Evolutionary conservation across 768 basidiomycete genomes (phyloP), one percentile per base, ranked within the genome.

Genomic region (Psilocybe sp.): DNA sequence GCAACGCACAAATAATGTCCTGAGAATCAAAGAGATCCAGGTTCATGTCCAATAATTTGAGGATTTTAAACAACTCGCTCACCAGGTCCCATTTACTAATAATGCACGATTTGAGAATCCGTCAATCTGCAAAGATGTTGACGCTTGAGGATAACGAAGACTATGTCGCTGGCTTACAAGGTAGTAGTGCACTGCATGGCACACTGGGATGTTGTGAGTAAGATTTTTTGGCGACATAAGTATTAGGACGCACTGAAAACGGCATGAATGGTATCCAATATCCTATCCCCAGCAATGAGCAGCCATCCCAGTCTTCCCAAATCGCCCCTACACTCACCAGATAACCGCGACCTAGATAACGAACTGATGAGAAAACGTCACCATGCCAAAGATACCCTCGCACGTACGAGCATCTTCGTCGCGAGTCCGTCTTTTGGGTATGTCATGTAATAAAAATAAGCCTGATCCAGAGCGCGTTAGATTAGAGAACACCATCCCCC

Each of bases 371-470:
- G 40, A 44, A 9, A 39, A 19, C 18, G 38, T 31, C 23, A 9
- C 47, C 11, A 49, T 14, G n/a, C 11, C 37, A 20, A 34, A 31
- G 8, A 16, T 41, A 12, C 19, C 19, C 15, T 20, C 6, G 31
- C 12, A 61, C 67, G 50, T 41, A 75, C 75, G 42, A 76, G 58
- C 20, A 55, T 16, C 51, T 75, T 75, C 31, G 70, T 60, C 20
- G 49, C 49, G 5, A 28, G 45, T 5, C 57, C 60, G 59, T 75
- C 74, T 43, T 68, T 69, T 2, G 72, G 72, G 53, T 70, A 75
- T 38, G 65, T 63, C 35, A 64, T 53, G 46, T 67, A 76, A 55
- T 77, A 77, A 44, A 74, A 73, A 58, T 75, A 75, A 13, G 65
- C 56, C 74, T 77, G 47, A 9, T 35, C 35, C 37, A 37, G 38